Base-by-base conservation (phyloP, 352 stramenopile species). In the Globisporangium alternatum region DNA sequence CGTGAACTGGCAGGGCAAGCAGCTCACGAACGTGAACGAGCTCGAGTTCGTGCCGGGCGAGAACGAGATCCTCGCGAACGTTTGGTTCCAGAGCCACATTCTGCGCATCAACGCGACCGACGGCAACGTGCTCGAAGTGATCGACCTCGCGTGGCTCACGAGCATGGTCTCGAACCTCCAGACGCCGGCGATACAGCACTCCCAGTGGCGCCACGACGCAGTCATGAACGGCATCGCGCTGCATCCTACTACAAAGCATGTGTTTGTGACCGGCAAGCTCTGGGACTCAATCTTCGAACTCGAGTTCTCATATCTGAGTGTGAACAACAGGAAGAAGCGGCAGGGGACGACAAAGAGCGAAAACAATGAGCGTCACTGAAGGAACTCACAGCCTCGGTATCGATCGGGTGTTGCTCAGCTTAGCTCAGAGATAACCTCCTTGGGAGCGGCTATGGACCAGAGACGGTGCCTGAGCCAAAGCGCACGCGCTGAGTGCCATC, bases 161-260 rank as follows among this genome's bases (percentile, higher is more conserved):
- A 82, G 68, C 30, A 82, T 94, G 57, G 87, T 87, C 17, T 61
- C 77, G 49, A 88, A 92, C 59, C 63, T 80, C 30, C 71, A 85
- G 28, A 73, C 67, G 0, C 59, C 81, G 31, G 67, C 67, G 33
- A 86, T 94, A 56, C 76, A 80, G 35, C 62, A 75, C 41, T 68
- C 70, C 1, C 65, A 62, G 15, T 74, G 71, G 35, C 72, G 75
- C 30, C 55, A 56, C 7, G 86, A 96, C 19, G 86, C 88, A 12
- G 89, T 97, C 51, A 93, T 97, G 79, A 97, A 97, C 69, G 89
- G 89, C 64, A 96, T 97, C 57, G 89, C 88, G 15, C 93, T 83
- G 56, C 76, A 96, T 57, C 77, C 81, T 0, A 56, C 60, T 17
- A 87, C 69, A 31, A 62, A 72, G 33, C 82, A 91, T 56, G 61